Evolutionary conservation across 805 yeast species (phyloP).

Genomic region (Torulaspora gathmanii): DNA sequence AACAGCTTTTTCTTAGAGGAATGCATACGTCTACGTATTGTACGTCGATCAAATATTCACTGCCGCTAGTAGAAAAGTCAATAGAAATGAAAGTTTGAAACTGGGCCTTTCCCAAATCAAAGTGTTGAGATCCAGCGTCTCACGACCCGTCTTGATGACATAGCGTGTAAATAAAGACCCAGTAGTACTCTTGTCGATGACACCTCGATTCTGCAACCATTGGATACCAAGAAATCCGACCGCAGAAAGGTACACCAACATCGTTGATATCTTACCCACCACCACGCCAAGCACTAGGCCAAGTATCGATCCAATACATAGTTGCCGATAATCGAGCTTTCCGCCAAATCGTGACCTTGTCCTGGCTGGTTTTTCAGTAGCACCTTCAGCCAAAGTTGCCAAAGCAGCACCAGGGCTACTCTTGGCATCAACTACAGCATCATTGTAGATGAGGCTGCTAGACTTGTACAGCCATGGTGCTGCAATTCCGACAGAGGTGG

Average conservation of each 20-base stretch:
- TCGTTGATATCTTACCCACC: conserved; percentile 27
- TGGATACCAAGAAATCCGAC: conserved; percentile 23
- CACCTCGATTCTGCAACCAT: conserved; percentile 26
- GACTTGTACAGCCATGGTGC: conserved; percentile 15
- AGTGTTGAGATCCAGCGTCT: conserved; percentile 19
- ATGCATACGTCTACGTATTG: conserved; percentile 7
- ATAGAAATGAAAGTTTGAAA: conserved; percentile 26
- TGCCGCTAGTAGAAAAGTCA: conserved; percentile 27
- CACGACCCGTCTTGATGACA: conserved; percentile 23
- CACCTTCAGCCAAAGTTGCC: conserved; percentile 13
- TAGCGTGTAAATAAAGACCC: conserved; percentile 14
- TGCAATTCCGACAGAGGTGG: conserved; percentile 12
- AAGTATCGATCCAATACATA: conserved; percentile 29
- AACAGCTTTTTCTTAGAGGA: conserved; percentile 1
- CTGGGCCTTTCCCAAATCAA: conserved; percentile 22
- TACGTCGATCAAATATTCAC: conserved; percentile 18
- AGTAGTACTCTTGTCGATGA: conserved; percentile 21
- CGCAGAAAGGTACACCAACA: conserved; percentile 23
- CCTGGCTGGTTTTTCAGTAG: conserved; percentile 9
- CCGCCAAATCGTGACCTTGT: conserved; percentile 12
- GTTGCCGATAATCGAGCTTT: conserved; percentile 23
- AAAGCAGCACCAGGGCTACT: conserved; percentile 11
- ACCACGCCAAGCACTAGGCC: conserved; percentile 29
- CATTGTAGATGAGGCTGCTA: conserved; percentile 12
- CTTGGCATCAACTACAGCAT: conserved; percentile 20